phyloP scores from a whole-genome alignment of 169 alveolate genomes.

The Sarcocystis neurona region DNA sequence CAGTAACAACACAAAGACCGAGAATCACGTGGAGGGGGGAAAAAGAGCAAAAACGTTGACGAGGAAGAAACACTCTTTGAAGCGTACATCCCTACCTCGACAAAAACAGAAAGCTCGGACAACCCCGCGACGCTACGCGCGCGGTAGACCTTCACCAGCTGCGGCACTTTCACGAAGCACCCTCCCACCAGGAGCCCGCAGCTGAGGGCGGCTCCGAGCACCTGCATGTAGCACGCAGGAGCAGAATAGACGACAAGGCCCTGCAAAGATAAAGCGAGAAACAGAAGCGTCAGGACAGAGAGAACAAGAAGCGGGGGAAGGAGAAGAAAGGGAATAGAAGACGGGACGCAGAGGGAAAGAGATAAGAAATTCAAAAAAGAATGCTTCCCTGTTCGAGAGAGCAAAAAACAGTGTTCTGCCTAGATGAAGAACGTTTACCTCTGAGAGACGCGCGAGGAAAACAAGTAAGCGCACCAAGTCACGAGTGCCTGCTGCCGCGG shows the following conservation, averaged over 20 bases:
- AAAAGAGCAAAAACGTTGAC: too few relatives aligned
- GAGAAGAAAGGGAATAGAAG: neutral
- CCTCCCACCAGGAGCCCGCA: neutral
- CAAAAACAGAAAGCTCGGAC: conserved; percentile 15
- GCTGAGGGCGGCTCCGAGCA: neutral
- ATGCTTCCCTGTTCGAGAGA: too few relatives aligned
- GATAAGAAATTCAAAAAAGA: too few relatives aligned
- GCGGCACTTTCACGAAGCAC: conserved; percentile 3
- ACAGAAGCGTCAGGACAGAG: neutral
- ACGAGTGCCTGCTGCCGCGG: too few relatives aligned
- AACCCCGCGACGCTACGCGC: conserved; percentile 4
- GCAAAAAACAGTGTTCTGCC: too few relatives aligned
- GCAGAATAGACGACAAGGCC: neutral
- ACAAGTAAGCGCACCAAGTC: too few relatives aligned
- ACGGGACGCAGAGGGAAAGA: too few relatives aligned
- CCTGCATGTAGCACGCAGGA: conserved; percentile 3
- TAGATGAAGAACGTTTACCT: too few relatives aligned
- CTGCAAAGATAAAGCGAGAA: neutral
- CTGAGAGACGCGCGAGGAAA: too few relatives aligned
- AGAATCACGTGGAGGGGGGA: too few relatives aligned
- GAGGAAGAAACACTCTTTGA: too few relatives aligned
- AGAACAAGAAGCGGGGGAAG: neutral
- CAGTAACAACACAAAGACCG: too few relatives aligned
- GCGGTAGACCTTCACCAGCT: neutral
- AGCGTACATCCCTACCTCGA: neutral